Evolutionary conservation across 192 early-diverging fungal genomes (phyloP), one percentile per base, ranked within the genome.

Genomic region (Backusella circina): DNA sequence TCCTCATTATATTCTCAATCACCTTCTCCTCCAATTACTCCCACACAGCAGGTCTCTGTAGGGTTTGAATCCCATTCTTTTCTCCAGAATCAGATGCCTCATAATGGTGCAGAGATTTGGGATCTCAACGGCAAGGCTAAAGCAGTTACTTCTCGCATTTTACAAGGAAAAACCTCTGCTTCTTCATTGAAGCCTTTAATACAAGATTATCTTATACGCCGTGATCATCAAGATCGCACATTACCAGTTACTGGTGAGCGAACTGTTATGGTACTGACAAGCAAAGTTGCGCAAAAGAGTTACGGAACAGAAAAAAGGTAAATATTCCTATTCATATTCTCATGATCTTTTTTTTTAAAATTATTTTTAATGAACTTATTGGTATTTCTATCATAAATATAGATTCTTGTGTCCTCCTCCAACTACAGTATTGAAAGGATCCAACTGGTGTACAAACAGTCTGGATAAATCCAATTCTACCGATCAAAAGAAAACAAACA

Each of bases 231-330:
- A 61, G 54, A 61, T 28, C 28, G 69, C 23, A 5, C 38, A 12
- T 80, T 85, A 13, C 77, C 79, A 26, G 67, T 71, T 10, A 77
- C 82, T 9, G 54, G 54, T 28, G 85, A 88, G 84, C 88, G 82
- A 66, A 88, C 88, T 79, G 87, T 95, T 6, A 80, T 95, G 76
- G 87, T 97, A 21, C 80, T 93, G 38, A 94, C 93, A 32, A 90
- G 92, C 31, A 94, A 93, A 57, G 95, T 96, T 3, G 95, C 91
- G 1, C 96, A 97, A 84, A 97, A 98, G 70, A 93, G 91, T 4
- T 98, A 98, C 72, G 96, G 95, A n/a, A 92, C 90, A 33, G 96
- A 98, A 76, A 96, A 96, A 83, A 87, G 95, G 84, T 89, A 77
- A 65, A 54, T 35, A 38, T 74, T 72, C 26, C 23, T 50, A 18